A percentile compares a stretch with the other conserved stretches of the same genome.
Conservation (phyloP, 768 basidiomycete species). For the Boletales sp. region DNA sequence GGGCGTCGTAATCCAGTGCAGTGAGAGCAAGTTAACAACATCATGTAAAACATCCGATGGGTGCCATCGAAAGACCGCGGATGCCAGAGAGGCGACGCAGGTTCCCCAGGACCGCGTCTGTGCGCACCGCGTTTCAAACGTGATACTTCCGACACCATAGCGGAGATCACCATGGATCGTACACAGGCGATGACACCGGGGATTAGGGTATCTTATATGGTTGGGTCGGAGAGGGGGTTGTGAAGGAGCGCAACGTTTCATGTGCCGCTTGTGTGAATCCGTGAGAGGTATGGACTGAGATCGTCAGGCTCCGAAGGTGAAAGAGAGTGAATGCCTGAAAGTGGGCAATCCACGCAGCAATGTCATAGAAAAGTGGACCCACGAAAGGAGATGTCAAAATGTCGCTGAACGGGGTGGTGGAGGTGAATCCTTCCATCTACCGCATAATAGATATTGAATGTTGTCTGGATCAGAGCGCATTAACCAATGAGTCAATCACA, state of each 20-base stretch:
- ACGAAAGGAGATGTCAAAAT: conserved; percentile 21
- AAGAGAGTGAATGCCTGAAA: conserved; percentile 12
- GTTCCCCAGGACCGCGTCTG: background rate
- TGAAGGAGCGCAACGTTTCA: conserved; percentile 5
- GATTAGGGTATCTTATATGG: conserved; percentile 11
- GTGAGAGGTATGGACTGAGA: background rate
- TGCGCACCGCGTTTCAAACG: background rate
- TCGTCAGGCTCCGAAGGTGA: background rate
- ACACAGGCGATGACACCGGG: background rate
- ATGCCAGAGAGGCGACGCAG: background rate
- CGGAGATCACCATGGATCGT: background rate
- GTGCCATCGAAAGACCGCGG: background rate
- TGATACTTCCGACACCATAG: background rate
- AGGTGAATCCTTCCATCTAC: no score
- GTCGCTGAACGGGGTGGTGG: background rate
- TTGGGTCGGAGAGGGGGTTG: conserved; percentile 6
- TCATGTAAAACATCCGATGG: background rate
- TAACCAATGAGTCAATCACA: no score
- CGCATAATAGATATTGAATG: background rate
- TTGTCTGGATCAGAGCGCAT: background rate
- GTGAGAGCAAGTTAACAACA: background rate
- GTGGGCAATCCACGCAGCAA: conserved; percentile 5
- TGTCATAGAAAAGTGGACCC: background rate
- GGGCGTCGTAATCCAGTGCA: background rate
- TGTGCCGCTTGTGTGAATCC: conserved; percentile 7